A percentile compares a stretch with the other conserved stretches of the same genome.
Evolutionary conservation across 495 filamentous ascomycete species (phyloP).

Genomic region (Cercophora sp.): DNA sequence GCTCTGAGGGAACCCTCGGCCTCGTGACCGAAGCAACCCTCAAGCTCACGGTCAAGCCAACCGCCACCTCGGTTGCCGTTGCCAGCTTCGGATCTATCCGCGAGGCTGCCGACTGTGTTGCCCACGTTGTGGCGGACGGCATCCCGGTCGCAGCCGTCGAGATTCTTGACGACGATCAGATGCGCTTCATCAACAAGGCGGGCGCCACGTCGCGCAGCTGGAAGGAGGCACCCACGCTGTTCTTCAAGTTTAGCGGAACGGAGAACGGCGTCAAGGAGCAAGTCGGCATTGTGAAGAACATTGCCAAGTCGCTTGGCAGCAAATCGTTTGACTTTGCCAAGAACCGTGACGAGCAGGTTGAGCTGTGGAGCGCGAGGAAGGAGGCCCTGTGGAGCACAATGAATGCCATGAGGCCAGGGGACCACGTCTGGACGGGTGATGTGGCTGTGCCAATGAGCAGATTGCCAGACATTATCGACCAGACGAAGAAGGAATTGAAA

Average conservation of each 20-base stretch:
- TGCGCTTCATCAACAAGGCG: slow-evolving; percentile 82
- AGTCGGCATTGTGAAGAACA: slow-evolving; percentile 62
- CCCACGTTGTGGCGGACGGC: slow-evolving; percentile 72
- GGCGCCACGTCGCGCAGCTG: slow-evolving; percentile 69
- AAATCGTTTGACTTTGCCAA: slow-evolving; percentile 76
- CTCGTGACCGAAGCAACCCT: slow-evolving; percentile 74
- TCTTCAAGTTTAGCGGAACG: slow-evolving; percentile 92
- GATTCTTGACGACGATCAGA: slow-evolving; percentile 89
- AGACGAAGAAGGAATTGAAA: slow-evolving; percentile 69
- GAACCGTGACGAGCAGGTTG: slow-evolving; percentile 61
- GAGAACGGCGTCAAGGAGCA: slow-evolving; percentile 75
- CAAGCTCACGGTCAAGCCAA: slow-evolving; percentile 76
- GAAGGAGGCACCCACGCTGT: slow-evolving; percentile 79
- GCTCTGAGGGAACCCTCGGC: slow-evolving; percentile 74
- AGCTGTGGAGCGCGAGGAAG: slow-evolving; percentile 86
- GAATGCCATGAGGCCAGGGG: slow-evolving; percentile 51
- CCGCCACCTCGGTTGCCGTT: slow-evolving; percentile 76
- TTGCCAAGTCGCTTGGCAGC: slow-evolving; percentile 60
- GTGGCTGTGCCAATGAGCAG: slow-evolving; percentile 75
- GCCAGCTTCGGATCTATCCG: slow-evolving; percentile 74
- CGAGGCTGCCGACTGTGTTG: slow-evolving; percentile 76
- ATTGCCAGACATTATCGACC: slow-evolving; percentile 71
- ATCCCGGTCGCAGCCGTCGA: slow-evolving; percentile 86
- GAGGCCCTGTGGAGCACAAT: slow-evolving; percentile 77
- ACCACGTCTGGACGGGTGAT: slow-evolving; percentile 79